Base-by-base conservation (phyloP, 2,329 filamentous ascomycete genomes). In the Rutstroemia sydowiana region DNA sequence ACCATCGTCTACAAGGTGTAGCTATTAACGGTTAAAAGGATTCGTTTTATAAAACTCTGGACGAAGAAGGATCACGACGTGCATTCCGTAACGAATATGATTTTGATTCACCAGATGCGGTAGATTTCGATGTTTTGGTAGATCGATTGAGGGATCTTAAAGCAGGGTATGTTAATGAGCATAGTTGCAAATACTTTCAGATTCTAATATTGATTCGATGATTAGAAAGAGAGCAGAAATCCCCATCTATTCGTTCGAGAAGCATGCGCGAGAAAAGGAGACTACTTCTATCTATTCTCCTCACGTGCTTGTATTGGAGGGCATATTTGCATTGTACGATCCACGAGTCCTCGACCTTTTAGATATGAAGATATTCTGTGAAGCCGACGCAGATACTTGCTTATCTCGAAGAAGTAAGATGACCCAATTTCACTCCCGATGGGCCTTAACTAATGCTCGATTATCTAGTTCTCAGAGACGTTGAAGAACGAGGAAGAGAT, bases 351-450 rank as follows among this genome's bases (percentile, higher is more conserved):
- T 93, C 54, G 87, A 95, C 16, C 73, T 98, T 59, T 73, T 97
- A 57, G 93, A 98, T 69, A 87, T 97, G 74, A 95, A 88, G 86
- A 95, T 98, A 48, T 98, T 95, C 67, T 95, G 93, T 54, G 93
- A 97, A 70, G 95, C 93, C 37, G 93, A 98, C 69, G 85, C 87
- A 57, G 93, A 98, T 69, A 87, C 95, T 2, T 98, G 93, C 66
- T 76, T 98, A 44, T 92, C 91, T 23, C 78, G 92, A 70, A 78
- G 92, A 79, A 82, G 89, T 95, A 72, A 67, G 84, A 32, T 26
- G 10, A 7, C 11, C 37, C 36, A 18, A 9, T 39, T 13, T 11
- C 9, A 20, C 8, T 11, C 9, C 36, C 2, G 11, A 11, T 39
- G 9, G 8, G 16, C 14, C 20, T 16, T 26, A 30, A 14, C 4